Base-by-base conservation (phyloP, 1,139 yeast species). In the Lodderomyces margitis region DNA sequence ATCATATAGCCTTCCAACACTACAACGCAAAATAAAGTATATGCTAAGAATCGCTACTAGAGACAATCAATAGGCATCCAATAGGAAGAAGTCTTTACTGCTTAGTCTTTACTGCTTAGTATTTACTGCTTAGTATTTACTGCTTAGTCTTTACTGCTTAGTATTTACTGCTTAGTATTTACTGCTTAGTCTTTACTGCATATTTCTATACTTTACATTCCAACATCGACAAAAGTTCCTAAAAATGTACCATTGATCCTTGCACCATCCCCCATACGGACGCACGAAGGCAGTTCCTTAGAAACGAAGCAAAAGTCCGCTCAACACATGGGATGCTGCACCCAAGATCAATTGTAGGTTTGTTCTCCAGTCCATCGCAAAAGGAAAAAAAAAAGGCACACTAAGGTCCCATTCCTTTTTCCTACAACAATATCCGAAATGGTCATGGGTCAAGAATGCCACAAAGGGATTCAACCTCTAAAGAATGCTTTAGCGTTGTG, bases 251-350 rank as follows among this genome's bases (percentile, higher is more conserved):
- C 64, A 80, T 64, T 72, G 75, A 80, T 83, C 89, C 76, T 83
- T 83, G 89, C 89, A 82, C 75, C 83, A 67, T 61, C 64, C 75
- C 85, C 76, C 87, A 83, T 81, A 68, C 86, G 87, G 86, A 81
- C 72, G 74, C 87, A 81, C 89, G 86, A 83, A 82, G 88, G 87
- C 72, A 74, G 68, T 60, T 81, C 87, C 86, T 81, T 79, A 77
- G 82, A 66, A 65, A 66, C 62, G 62, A 61, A 62, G 61, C 61
- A 61, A 59, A 32, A 34, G 20, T 37, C 62, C 66, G 62, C 67
- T 62, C 52, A 49, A 65, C 79, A 59, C 70, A 80, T 78, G 86
- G 73, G 68, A 64, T 72, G 81, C 81, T 80, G 89, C 89, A 83
- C 89, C 89, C 89, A 80, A 83, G 89, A 83, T 73, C 80, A 65